Evolutionary conservation across 306 rosid species (phyloP), one percentile per base, ranked within the genome.

Genomic region (Aeschynomene evenia): DNA sequence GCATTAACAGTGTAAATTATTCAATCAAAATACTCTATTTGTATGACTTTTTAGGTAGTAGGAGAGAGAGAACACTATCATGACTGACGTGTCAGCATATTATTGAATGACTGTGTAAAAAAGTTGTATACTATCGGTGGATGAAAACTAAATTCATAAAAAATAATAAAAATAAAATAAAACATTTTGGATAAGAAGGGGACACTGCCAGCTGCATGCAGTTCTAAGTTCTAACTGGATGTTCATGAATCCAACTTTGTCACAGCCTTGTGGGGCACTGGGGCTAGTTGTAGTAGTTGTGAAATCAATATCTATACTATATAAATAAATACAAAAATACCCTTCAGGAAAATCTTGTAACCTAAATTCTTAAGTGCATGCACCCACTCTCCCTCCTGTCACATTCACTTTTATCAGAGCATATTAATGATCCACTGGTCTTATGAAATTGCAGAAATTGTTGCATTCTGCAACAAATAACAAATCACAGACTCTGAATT

Each of bases 361-460:
- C 19, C 50, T 43, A 26, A 3, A 43, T 43, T n/a, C n/a, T n/a
- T n/a, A n/a, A n/a, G n/a, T n/a, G n/a, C n/a, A n/a, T n/a, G n/a
- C 19, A 43, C 50, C 16, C 19, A 43, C 50, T 43, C 48, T n/a
- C n/a, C n/a, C n/a, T n/a, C 50, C 50, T 15, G 22, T 6, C 52
- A 46, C 22, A 5, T 46, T 46, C 21, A 46, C 22, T 46, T 46
- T 1, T 36, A 10, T 36, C n/a, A n/a, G n/a, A n/a, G n/a, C n/a
- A n/a, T n/a, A n/a, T n/a, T n/a, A n/a, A 37, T 59, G 71, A 36
- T 16, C 61, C 39, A 22, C 7, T 21, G 22, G 6, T 63, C 31
- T 42, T 20, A 74, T 64, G 42, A 74, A 74, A 54, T 45, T 66
- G 14, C 52, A 66, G 64, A 66, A 22, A 19, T 58, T 48, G 74